Evolutionary conservation across 345 rosid species (phyloP), one percentile per base, ranked within the genome.

Genomic region (Theobroma cacao): DNA sequence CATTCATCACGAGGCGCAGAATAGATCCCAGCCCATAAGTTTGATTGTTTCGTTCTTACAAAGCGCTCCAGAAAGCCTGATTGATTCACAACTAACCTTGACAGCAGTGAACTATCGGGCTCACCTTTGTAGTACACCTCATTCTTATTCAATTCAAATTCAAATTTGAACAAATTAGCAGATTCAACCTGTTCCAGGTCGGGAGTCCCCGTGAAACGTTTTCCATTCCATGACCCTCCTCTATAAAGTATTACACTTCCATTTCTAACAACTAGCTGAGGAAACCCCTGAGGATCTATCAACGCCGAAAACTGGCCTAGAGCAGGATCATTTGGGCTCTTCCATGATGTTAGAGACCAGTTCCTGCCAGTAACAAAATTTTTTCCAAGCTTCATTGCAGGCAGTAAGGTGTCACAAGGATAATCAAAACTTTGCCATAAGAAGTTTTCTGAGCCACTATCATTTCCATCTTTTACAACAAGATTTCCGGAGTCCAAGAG

Each of bases 381-480:
- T 83, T 79, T 76, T 14, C 94, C 94, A 1, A 88, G 8, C 67
- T 85, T 87, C 89, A 87, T 86, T 3, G 80, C 89, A 0, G 92
- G 84, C 34, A 90, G 70, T n/a, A 88, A 41, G 2, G 85, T 83
- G 48, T 87, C 83, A 1, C 81, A 47, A 0, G 85, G 87, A 41
- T 87, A 56, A 80, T 90, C 90, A 59, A 87, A 90, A 67, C 90
- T 88, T 83, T 88, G 90, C 94, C 92, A 88, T 20, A 87, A 22
- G 33, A 26, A 67, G 31, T 30, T 36, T 15, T 33, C 76, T 17
- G 50, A 13, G 43, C 13, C 64, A 2, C 52, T 22, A 18, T 31
- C 76, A 56, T 70, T 45, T 24, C 59, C 74, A 48, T 70, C 58
- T 26, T 14, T 48, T 4, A 70, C 12, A 2, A 70, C 74, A 9